Conservation (phyloP, 331 rosid genomes). For the Telfairia occidentalis region DNA sequence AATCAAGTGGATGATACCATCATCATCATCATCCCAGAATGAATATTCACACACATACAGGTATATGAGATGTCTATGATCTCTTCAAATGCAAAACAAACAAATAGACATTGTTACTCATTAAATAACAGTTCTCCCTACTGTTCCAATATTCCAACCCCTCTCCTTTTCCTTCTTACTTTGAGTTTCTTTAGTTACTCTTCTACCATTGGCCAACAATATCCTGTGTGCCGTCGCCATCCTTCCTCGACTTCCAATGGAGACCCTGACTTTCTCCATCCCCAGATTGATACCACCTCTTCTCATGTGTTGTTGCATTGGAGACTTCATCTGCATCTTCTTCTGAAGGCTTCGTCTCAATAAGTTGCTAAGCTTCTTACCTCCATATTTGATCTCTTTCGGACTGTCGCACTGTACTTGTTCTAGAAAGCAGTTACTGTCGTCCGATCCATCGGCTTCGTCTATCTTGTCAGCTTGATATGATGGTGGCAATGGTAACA, state of each 20-base stretch:
- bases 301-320: slow-evolving; percentile 51
- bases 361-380: slow-evolving; percentile 45
- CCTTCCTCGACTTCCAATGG: slow-evolving; percentile 74
- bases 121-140: slow-evolving; percentile 27
- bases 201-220: slow-evolving; percentile 38
- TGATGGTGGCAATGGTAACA: slow-evolving; percentile 28
- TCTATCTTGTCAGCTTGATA: slow-evolving; percentile 38
- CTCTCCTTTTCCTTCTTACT: slow-evolving; percentile 82
- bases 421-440: slow-evolving; percentile 29
- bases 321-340: slow-evolving; percentile 50
- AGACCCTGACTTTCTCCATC: slow-evolving; percentile 76
- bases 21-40: not conserved
- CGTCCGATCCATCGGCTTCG: slow-evolving; percentile 28
- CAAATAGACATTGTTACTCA: not conserved
- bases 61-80: not conserved
- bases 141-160: slow-evolving; percentile 59
- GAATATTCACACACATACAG: slow-evolving; percentile 9
- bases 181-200: slow-evolving; percentile 51
- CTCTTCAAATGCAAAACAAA: slow-evolving; percentile 8
- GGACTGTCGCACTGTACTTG: slow-evolving; percentile 64
- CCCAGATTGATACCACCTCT: slow-evolving; percentile 67
- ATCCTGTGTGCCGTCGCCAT: slow-evolving; percentile 40
- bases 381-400: slow-evolving; percentile 40
- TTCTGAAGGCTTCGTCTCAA: slow-evolving; percentile 61
- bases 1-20: slow-evolving; percentile 1